Evolutionary conservation across 345 rosid species (phyloP), one percentile per base, ranked within the genome.

Genomic region (Pseudoturritis turrita): DNA sequence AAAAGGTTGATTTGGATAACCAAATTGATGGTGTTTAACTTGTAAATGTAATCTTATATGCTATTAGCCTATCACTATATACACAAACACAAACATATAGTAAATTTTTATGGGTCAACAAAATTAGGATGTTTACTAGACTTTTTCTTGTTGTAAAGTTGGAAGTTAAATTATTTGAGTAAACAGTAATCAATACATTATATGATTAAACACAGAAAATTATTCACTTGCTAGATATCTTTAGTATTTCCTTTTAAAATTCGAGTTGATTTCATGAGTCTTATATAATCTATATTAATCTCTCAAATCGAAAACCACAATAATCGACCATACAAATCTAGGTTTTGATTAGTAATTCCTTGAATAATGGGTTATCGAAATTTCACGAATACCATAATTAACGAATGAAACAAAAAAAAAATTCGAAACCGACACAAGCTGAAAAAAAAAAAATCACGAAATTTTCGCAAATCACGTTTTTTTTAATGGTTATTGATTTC

Each of bases 21-120:
- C 56, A 64, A 56, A 17, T 45, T 58, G 13, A 55, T 55, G 44
- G 46, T 37, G 79, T 71, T 70, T 75, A 70, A 70, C 80, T 76
- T 76, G 67, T 70, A 70, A 63, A 76, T 56, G 35, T 63, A 54
- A 70, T 56, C 79, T 62, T 55, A 14, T 11, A 15, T 22, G 22
- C 47, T 44, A 53, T 53, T 44, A 60, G 60, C 9, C 18, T 41
- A 15, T 41, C n/a, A n/a, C n/a, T n/a, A 62, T 45, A 33, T 8
- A 33, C 0, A 9, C 9, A 33, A 2, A 46, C 36, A 39, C 37
- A 43, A 26, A 31, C 56, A 25, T 26, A 62, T 54, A 25, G 60
- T 62, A 36, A 56, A 7, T 31, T 25, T 53, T 21, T 62, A 8
- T 53, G 53, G 63, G 29, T 40, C 49, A 33, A 51, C 50, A 43